phyloP scores from a whole-genome alignment of 1,284 basidiomycete species.

The Jaminaea rosea region DNA sequence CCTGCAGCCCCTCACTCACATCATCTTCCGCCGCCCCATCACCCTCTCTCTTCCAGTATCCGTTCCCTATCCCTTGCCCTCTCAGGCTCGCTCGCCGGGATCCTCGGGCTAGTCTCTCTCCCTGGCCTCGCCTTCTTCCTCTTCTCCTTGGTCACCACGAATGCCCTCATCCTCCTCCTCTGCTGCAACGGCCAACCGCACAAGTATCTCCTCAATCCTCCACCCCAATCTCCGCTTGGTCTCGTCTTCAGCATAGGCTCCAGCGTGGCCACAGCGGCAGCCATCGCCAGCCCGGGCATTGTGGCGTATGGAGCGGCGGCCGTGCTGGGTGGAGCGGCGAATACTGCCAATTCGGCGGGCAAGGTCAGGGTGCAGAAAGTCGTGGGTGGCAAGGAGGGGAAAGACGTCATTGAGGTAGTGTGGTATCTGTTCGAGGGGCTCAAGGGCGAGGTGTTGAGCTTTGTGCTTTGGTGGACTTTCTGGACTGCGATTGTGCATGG shows the following conservation, averaged over 20 bases:
- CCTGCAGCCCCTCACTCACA: neutral
- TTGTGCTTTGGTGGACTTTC: slow-evolving; percentile 1
- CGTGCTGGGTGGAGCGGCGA: neutral
- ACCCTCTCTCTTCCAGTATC: neutral
- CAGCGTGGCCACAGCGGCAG: neutral
- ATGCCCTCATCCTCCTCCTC: neutral
- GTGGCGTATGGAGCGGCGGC: neutral
- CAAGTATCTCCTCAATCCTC: neutral
- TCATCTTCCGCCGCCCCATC: neutral
- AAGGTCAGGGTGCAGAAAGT: neutral
- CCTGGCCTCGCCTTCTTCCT: neutral
- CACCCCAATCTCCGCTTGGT: neutral
- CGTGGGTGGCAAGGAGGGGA: neutral
- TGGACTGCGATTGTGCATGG: slow-evolving; percentile 1
- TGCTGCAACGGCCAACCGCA: neutral
- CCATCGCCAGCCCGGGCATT: neutral
- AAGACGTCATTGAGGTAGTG: neutral
- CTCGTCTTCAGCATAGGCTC: neutral
- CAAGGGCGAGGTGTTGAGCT: slow-evolving; percentile 1
- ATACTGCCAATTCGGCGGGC: neutral
- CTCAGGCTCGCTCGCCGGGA: neutral
- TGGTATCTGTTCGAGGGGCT: neutral
- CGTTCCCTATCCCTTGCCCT: neutral
- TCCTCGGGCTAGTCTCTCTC: neutral
- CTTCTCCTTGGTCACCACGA: neutral